Evolutionary conservation across 495 filamentous ascomycete genomes (phyloP).

Genomic region (Podospora fimiseda): DNA sequence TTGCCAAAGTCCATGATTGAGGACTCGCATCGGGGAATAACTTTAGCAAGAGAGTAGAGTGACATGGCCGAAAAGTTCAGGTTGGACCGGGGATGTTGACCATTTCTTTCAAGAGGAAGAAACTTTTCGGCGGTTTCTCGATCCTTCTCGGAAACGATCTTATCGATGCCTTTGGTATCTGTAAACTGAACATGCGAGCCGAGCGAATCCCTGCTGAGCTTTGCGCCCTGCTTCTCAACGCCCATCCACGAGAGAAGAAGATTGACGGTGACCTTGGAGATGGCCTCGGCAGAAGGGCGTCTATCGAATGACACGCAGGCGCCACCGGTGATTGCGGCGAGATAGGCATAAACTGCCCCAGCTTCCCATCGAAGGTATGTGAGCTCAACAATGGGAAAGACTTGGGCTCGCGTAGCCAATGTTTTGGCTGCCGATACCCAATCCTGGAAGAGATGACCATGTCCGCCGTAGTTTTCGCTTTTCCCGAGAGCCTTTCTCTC

Average conservation of each 20-base stretch:
- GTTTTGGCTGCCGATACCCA: conserved; percentile 32
- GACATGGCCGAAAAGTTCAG: conserved; percentile 12
- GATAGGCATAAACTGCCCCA: conserved; percentile 30
- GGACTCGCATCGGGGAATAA: conserved; percentile 23
- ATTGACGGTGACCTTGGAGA: conserved; percentile 37
- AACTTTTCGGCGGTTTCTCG: background rate
- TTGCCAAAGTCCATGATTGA: conserved; percentile 30
- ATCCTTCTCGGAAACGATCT: conserved; percentile 16
- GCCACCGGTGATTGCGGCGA: conserved; percentile 34
- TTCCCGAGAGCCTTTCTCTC: conserved; percentile 23
- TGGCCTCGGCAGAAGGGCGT: conserved; percentile 16
- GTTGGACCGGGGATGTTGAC: conserved; percentile 12
- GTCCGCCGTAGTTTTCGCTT: conserved; percentile 20
- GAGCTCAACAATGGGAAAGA: conserved; percentile 30
- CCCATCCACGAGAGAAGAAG: conserved; percentile 45
- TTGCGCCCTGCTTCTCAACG: conserved; percentile 28
- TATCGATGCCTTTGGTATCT: conserved; percentile 8
- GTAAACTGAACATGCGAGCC: conserved; percentile 14
- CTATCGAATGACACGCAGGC: conserved; percentile 26
- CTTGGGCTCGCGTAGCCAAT: conserved; percentile 28
- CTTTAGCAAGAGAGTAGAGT: conserved; percentile 19
- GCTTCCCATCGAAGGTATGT: background rate
- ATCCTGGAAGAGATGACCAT: conserved; percentile 32
- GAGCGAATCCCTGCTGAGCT: conserved; percentile 4
- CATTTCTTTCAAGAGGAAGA: conserved; percentile 10